Evolutionary conservation across 2,329 filamentous ascomycete species (phyloP).

Genomic region (Talaromyces pinophilus): DNA sequence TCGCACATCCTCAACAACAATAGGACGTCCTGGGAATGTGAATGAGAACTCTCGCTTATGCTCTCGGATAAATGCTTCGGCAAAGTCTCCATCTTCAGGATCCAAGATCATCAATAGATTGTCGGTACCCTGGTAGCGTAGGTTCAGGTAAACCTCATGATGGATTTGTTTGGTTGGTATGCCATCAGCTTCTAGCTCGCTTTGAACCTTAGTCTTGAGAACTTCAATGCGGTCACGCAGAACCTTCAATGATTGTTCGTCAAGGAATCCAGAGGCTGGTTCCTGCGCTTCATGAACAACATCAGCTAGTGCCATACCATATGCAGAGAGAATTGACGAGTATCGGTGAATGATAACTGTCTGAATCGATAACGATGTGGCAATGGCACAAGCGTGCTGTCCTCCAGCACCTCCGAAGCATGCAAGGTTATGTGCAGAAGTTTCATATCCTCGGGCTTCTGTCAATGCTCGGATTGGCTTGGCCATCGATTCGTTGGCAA

Average conservation of each 20-base stretch:
- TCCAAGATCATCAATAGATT: conserved; percentile 45
- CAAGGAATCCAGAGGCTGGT: conserved; percentile 32
- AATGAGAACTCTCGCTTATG: conserved; percentile 49
- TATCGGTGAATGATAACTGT: conserved; percentile 47
- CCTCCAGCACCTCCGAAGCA: conserved; percentile 39
- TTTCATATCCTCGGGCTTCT: conserved; percentile 31
- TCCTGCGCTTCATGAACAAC: conserved; percentile 42
- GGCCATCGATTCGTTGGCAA: conserved; percentile 30
- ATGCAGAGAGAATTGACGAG: conserved; percentile 47
- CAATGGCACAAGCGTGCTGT: conserved; percentile 48
- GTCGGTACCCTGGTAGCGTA: conserved; percentile 50
- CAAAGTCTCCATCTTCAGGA: conserved; percentile 41
- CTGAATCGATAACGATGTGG: conserved; percentile 43
- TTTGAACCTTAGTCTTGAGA: conserved; percentile 33
- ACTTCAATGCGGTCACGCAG: conserved; percentile 32
- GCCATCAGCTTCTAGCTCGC: conserved; percentile 40
- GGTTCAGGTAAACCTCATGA: conserved; percentile 42
- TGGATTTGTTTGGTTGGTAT: conserved; percentile 37
- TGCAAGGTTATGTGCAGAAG: conserved; percentile 31
- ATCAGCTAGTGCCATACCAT: conserved; percentile 48
- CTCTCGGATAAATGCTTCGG: conserved; percentile 37
- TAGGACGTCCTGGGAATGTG: conserved; percentile 35
- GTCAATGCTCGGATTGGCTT: conserved; percentile 29
- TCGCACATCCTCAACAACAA: conserved; percentile 44
- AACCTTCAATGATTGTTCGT: conserved; percentile 23